phyloP scores from a whole-genome alignment of 805 yeast genomes.

The Metschnikowia reukaufii region DNA sequence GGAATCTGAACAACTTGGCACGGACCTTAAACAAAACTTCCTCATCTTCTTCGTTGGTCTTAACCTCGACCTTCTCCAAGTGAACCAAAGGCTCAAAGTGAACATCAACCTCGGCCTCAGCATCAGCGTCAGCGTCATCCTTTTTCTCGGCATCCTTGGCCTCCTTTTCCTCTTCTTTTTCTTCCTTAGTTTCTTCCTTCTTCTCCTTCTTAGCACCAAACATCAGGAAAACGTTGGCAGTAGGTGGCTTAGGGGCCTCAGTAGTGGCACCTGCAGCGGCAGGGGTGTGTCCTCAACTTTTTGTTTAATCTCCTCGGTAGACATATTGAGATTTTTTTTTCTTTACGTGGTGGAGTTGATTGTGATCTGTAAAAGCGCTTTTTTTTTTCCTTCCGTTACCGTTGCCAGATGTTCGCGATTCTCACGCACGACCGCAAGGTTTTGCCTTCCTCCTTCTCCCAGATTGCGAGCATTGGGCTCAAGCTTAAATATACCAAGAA shows the following conservation, averaged over 20 bases:
- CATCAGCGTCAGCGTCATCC: slow-evolving; percentile 54
- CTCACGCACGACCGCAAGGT: slow-evolving; percentile 8
- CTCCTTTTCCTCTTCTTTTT: slow-evolving; percentile 27
- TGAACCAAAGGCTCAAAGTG: slow-evolving; percentile 96
- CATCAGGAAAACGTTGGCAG: slow-evolving; percentile 87
- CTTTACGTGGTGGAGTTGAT: neutral
- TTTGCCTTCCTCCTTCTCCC: neutral
- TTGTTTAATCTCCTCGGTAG: slow-evolving; percentile 32
- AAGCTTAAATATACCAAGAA: neutral
- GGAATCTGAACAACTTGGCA: slow-evolving; percentile 92
- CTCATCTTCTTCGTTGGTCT: slow-evolving; percentile 92
- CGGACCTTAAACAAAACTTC: slow-evolving; percentile 81
- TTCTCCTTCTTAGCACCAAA: slow-evolving; percentile 87
- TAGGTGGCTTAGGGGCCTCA: slow-evolving; percentile 59
- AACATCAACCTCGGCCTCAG: slow-evolving; percentile 73
- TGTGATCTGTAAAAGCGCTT: neutral
- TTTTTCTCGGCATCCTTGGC: slow-evolving; percentile 28
- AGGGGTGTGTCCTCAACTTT: slow-evolving; percentile 24
- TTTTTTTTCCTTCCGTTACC: slow-evolving; percentile 3
- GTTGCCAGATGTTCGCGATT: slow-evolving; percentile 2
- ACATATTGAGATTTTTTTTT: slow-evolving; percentile 21
- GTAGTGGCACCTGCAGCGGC: slow-evolving; percentile 20
- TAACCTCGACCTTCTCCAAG: slow-evolving; percentile 93
- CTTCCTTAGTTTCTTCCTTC: slow-evolving; percentile 46
- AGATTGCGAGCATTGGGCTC: neutral